A percentile compares a stretch with the other conserved stretches of the same genome.
These are phyloP conservation scores for Mortierella sp. DNA, from an alignment of 371 early-diverging fungal species.

Conservation along the genomic window DNA sequence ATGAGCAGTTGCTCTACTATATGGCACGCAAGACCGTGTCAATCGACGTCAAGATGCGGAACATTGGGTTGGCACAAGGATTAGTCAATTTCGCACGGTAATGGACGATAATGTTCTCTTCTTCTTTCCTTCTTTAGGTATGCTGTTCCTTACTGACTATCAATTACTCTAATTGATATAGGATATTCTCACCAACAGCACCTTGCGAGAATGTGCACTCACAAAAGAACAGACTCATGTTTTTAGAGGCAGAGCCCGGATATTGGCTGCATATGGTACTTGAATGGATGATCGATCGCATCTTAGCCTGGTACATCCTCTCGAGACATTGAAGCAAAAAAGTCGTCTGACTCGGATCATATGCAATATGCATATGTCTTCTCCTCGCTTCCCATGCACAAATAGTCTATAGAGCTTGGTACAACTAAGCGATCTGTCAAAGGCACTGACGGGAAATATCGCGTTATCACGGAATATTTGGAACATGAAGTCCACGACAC, in stretches of 20 bases:
- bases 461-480: constrained; percentile 70
- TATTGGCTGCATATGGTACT: constrained; percentile 81
- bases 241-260: constrained; percentile 78
- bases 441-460: constrained; percentile 69
- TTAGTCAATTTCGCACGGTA: constrained; percentile 84
- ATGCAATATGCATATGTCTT: neutral
- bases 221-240: constrained; percentile 76
- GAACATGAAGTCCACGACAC: constrained; percentile 72
- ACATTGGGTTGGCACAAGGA: constrained; percentile 87
- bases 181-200: constrained; percentile 74
- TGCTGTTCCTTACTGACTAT: neutral
- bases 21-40: constrained; percentile 78
- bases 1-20: constrained; percentile 86
- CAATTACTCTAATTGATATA: constrained; percentile 27
- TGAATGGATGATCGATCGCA: neutral
- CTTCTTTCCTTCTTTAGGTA: neutral
- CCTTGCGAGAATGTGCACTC: constrained; percentile 79
- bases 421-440: constrained; percentile 63
- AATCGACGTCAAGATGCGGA: constrained; percentile 83
- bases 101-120: constrained; percentile 4
- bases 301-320: neutral
- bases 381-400: neutral
- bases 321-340: neutral
- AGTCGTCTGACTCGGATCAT: neutral
- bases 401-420: constrained; percentile 73